These are phyloP conservation scores for Parastagonospora nodorum DNA, from an alignment of 2,329 filamentous ascomycete species.

Conservation along the genomic window DNA sequence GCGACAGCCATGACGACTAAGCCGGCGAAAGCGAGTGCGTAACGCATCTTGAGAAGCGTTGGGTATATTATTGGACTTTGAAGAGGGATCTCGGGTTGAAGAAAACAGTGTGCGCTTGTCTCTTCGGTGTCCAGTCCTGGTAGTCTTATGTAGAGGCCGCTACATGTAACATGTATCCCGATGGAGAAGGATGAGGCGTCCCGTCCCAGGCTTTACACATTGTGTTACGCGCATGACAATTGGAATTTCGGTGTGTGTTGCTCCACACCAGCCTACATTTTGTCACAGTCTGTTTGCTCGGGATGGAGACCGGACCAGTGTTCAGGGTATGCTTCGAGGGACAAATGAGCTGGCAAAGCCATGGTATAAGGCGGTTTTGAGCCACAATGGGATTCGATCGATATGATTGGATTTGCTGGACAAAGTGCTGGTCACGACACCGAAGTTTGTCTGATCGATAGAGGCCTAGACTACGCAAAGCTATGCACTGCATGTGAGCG, in stretches of 20 bases:
- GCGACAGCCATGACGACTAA: slow-evolving; percentile 13
- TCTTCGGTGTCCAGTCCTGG: background rate
- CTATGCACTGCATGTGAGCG: background rate
- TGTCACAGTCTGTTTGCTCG: too few relatives aligned
- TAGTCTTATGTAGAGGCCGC: slow-evolving; percentile 11
- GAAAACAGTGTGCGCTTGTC: too few relatives aligned
- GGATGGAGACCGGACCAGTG: too few relatives aligned
- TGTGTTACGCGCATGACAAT: background rate
- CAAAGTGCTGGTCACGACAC: too few relatives aligned
- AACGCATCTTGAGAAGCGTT: slow-evolving; percentile 16
- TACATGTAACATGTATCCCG: background rate
- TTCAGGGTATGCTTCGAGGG: too few relatives aligned
- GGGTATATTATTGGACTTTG: background rate
- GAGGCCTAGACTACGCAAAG: background rate
- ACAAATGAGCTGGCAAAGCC: too few relatives aligned
- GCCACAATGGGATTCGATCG: too few relatives aligned
- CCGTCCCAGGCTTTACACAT: slow-evolving; percentile 12
- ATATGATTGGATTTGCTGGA: too few relatives aligned
- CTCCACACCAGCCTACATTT: background rate
- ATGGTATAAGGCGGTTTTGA: too few relatives aligned
- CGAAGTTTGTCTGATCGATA: too few relatives aligned
- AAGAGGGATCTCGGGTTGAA: background rate
- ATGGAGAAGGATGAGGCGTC: background rate
- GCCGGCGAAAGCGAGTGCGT: slow-evolving; percentile 13
- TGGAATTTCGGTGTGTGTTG: background rate